Evolutionary conservation across 768 basidiomycete genomes (phyloP), one percentile per base, ranked within the genome.

Genomic region (Podaxis sp.): DNA sequence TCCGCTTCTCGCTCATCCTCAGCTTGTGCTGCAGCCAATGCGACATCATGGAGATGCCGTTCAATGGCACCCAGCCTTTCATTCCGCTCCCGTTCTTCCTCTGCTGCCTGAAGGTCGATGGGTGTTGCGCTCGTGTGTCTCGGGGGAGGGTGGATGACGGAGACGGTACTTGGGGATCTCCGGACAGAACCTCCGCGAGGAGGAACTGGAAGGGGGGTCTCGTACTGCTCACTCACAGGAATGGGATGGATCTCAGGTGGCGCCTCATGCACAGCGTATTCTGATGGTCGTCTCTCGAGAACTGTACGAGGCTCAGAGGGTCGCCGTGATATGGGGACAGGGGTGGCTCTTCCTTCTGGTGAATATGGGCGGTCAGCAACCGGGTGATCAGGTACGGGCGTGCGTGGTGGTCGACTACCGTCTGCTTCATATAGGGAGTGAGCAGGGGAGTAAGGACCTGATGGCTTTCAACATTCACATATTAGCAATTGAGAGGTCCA

Each of bases 1-100:
- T 86, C 84, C 7, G 71, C 72, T 61, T 93, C 90, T 9, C 91
- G 83, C 51, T 76, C 77, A 25, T 84, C 80, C 67, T 93, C 91
- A 0, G 82, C 83, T 55, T 84, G 83, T 38, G 82, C 80, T 0
- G 85, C 82, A 2, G 79, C 78, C 7, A 77, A 75, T 8, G 79
- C 76, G 4, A 82, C 76, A 33, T 82, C 75, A 3, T 78, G 76
- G 12, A 91, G 69, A 22, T 79, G 79, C 19, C 76, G 72, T 55
- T 86, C 84, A 19, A 84, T 78, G 0, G 84, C 86, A 9, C 80
- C 80, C 25, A 92, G 77, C 19, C 84, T 84, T 59, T 85, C 80
- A 0, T 84, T 73, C 9, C 82, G 82, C 51, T 82, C 81, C 37
- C 85, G 80, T 57, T 84, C 82, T 51, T 76, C 76, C 27, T 80